Percentiles rank a stretch among this genome's conserved stretches.
phyloP scores from a whole-genome alignment of 2,329 filamentous ascomycete species.

The Sporothrix brunneoviolacea region DNA sequence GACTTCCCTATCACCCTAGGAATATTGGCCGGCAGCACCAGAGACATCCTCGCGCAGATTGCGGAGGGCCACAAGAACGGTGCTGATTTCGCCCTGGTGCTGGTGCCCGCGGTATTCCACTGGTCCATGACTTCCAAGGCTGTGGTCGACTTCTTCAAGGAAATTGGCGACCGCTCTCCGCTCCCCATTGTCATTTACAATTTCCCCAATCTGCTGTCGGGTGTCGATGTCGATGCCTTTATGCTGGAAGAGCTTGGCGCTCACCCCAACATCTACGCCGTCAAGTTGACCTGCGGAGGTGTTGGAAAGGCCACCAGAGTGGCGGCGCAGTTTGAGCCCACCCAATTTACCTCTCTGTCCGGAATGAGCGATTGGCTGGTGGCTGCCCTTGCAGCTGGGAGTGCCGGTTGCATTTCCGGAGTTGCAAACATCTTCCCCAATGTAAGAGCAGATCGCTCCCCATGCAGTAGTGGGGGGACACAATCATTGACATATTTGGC shows the following conservation, averaged over 20 bases:
- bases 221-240: not conserved
- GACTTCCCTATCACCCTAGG: not conserved
- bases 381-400: not conserved
- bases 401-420: not conserved
- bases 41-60: not conserved
- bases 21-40: not conserved
- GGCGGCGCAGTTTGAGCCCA: not conserved
- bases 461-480: too few relatives aligned
- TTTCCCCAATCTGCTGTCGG: not conserved
- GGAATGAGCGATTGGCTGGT: constrained; percentile 1
- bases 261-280: constrained; percentile 3
- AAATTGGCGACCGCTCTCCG: not conserved
- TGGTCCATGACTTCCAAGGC: not conserved
- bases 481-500: too few relatives aligned
- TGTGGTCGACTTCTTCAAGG: not conserved
- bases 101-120: not conserved
- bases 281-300: constrained; percentile 1
- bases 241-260: not conserved
- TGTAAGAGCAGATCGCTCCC: too few relatives aligned
- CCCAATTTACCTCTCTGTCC: not conserved
- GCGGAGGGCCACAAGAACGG: not conserved
- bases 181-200: constrained; percentile 4
- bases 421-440: constrained; percentile 2
- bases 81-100: not conserved
- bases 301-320: not conserved